Conservation (phyloP, 805 yeast genomes). For the Candida vartiovaarae region DNA sequence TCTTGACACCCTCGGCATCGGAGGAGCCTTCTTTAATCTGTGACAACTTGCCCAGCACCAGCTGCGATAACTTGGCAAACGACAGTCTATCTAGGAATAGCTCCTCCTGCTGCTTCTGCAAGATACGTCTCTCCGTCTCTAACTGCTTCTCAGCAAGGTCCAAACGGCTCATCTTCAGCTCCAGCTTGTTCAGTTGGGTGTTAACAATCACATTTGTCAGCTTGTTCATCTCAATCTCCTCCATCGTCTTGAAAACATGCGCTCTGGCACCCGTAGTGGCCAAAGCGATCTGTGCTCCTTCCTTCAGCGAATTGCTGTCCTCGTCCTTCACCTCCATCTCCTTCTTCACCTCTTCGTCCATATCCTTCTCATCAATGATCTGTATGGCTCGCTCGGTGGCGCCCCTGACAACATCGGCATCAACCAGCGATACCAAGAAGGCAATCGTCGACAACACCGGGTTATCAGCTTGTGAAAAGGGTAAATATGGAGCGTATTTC, state of each 20-base stretch:
- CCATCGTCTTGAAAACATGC: constrained; percentile 71
- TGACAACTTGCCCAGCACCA: constrained; percentile 39
- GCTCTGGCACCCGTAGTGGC: constrained; percentile 58
- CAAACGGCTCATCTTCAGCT: constrained; percentile 53
- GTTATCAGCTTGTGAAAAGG: constrained; percentile 80
- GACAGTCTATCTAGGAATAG: constrained; percentile 58
- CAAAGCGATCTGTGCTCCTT: constrained; percentile 10
- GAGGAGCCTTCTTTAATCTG: constrained; percentile 14
- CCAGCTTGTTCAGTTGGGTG: constrained; percentile 55
- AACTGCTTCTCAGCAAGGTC: constrained; percentile 56
- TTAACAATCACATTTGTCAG: constrained; percentile 51
- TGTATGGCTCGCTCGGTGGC: constrained; percentile 61
- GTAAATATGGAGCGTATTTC: constrained; percentile 76
- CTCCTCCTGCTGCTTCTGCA: constrained; percentile 60
- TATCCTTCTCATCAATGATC: constrained; percentile 20
- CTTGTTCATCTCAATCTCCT: constrained; percentile 69
- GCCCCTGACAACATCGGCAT: constrained; percentile 77
- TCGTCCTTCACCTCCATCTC: constrained; percentile 13
- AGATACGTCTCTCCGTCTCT: constrained; percentile 54
- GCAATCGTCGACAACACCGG: constrained; percentile 93
- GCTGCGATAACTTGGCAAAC: constrained; percentile 51
- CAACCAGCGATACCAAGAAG: constrained; percentile 78
- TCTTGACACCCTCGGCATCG: constrained; percentile 3
- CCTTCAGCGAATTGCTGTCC: constrained; percentile 36
- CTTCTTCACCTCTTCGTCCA: constrained; percentile 12